Conservation (phyloP, 306 rosid genomes). For the Citrullus mucosospermus region DNA sequence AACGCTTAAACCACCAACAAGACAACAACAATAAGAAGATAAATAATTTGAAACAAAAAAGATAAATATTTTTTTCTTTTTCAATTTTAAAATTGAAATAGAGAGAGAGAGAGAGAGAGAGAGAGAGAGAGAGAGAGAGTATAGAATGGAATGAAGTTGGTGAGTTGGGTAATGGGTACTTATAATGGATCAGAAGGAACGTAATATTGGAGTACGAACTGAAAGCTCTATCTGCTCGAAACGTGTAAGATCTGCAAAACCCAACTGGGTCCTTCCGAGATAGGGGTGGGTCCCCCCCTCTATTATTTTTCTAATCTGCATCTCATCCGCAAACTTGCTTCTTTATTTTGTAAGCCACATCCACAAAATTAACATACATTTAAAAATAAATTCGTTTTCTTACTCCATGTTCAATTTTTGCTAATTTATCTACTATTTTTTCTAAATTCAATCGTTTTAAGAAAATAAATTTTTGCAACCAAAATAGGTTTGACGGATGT, state of each 20-base stretch:
- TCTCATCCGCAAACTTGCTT: background rate
- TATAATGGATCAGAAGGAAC: background rate
- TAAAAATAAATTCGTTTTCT: too few species aligned
- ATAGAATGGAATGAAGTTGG: background rate
- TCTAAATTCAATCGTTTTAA: too few species aligned
- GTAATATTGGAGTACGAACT: conserved; percentile 3
- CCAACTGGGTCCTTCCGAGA: conserved; percentile 3
- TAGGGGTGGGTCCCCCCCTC: background rate
- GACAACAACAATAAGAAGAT: background rate
- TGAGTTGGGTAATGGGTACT: conserved; percentile 7
- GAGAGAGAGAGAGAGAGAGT: background rate
- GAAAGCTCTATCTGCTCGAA: conserved; percentile 2
- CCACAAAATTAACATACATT: too few species aligned
- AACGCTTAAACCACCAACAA: background rate
- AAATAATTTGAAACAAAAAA: background rate
- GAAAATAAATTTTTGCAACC: too few species aligned
- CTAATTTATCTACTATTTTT: too few species aligned
- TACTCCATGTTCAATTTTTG: too few species aligned
- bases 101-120: too few species aligned
- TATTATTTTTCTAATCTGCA: too few species aligned
- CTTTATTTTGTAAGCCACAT: too few species aligned
- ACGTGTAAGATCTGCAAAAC: conserved; percentile 28
- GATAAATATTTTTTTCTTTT: background rate
- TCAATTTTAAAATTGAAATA: too few species aligned
- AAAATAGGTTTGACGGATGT: too few species aligned